These are phyloP conservation scores for Solanum dulcamara DNA, from an alignment of 257 asterid genomes.

Conservation along the genomic window DNA sequence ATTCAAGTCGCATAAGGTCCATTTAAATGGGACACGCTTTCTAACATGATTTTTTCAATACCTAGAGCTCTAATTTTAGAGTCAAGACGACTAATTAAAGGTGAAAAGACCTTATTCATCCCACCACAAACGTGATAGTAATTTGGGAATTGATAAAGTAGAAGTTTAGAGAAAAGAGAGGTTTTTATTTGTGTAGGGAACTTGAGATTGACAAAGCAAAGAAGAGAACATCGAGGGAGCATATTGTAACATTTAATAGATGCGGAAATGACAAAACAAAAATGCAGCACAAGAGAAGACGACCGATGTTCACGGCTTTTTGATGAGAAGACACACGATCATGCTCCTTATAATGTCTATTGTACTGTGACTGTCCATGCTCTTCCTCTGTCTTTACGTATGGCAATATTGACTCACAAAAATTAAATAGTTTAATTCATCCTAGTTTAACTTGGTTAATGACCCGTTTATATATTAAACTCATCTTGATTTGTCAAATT, in stretches of 20 bases:
- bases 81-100: background rate
- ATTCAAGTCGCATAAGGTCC: background rate
- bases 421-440: background rate
- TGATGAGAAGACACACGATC: background rate
- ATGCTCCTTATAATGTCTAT: background rate
- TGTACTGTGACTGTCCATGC: background rate
- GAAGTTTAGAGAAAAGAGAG: background rate
- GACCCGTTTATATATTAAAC: no score
- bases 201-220: background rate
- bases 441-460: background rate
- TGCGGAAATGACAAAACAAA: background rate
- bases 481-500: no score
- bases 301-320: conserved; percentile 16
- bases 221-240: background rate
- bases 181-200: background rate
- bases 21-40: background rate
- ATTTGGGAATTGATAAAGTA: background rate
- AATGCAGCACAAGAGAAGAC: conserved; percentile 3
- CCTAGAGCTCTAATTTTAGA: background rate
- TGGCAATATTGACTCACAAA: background rate
- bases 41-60: background rate
- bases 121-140: background rate
- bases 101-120: background rate
- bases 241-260: background rate
- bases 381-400: background rate